A percentile compares a stretch with the other conserved stretches of the same genome.
Evolutionary conservation across 768 basidiomycete species (phyloP).

Genomic region (Suillus subalutaceus): DNA sequence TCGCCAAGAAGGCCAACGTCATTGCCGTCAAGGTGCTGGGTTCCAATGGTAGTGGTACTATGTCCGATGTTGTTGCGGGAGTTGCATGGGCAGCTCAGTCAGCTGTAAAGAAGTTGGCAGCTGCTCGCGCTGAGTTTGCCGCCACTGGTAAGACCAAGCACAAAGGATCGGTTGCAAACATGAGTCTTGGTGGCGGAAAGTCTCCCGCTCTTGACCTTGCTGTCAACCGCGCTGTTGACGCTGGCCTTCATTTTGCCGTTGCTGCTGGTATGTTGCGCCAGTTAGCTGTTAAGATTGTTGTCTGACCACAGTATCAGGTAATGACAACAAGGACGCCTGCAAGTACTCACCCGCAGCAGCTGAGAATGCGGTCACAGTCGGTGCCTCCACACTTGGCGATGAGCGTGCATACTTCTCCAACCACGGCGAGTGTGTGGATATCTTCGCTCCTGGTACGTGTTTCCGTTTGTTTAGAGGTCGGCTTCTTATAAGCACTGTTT

Average conservation of each 20-base stretch:
- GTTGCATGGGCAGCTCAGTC: conserved; percentile 74
- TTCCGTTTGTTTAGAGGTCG: neutral
- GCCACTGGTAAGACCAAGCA: conserved; percentile 79
- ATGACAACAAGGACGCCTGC: conserved; percentile 90
- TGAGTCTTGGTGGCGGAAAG: conserved; percentile 97
- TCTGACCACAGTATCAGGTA: conserved; percentile 45
- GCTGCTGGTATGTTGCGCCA: conserved; percentile 74
- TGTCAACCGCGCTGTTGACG: conserved; percentile 82
- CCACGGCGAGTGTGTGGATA: conserved; percentile 85
- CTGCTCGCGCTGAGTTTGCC: conserved; percentile 65
- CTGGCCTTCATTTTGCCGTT: conserved; percentile 94
- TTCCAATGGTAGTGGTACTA: conserved; percentile 91
- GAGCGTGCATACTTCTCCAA: conserved; percentile 94
- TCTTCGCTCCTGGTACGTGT: conserved; percentile 79
- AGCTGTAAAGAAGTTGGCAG: conserved; percentile 56
- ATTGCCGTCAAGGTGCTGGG: conserved; percentile 93
- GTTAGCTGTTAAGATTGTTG: neutral
- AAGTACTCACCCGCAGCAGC: conserved; percentile 90
- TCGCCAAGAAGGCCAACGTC: conserved; percentile 91
- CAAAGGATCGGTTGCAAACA: conserved; percentile 96
- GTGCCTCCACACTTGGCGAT: conserved; percentile 82
- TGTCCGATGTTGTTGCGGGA: conserved; percentile 92
- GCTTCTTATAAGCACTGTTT: conserved; percentile 7
- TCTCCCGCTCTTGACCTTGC: conserved; percentile 80
- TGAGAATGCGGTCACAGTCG: conserved; percentile 91